Evolutionary conservation across 2,329 filamentous ascomycete genomes (phyloP), one percentile per base, ranked within the genome.

Genomic region (Aspergillus vadensis): DNA sequence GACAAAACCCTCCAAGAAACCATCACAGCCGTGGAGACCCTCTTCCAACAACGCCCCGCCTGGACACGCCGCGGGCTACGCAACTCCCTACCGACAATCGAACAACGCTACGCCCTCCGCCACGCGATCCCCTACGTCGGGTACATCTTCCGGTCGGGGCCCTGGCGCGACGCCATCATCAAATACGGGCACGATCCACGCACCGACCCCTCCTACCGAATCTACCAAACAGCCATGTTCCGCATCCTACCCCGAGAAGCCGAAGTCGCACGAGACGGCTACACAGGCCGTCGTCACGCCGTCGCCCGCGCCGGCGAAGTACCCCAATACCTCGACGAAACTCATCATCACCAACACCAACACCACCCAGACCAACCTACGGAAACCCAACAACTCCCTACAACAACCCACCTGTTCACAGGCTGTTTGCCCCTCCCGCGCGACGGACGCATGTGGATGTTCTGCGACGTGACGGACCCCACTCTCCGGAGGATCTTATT

Each of bases 391-490:
- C 23, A 17, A 15, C 53, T 55, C 7, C 53, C 54, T 50, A 36
- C 60, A 51, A 60, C 64, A 19, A 69, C 73, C 0, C 93, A 98
- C 74, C 80, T 94, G 1, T 98, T 97, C 75, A 91, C 96, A 63
- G 94, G 94, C 50, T 82, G 87, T 61, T 84, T 73, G 0, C 77
- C 83, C 2, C 86, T 94, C 57, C 86, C 86, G 15, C 85, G 86
- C 1, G 92, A 97, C 70, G 92, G 92, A 41, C 95, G 95, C 70
- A 88, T 95, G 53, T 99, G 92, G 90, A 95, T 98, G 80, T 85
- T 96, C 25, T 96, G 92, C 78, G 95, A 99, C 74, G 89, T 98
- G 57, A 89, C 86, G 0, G 94, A 98, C 69, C 91, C 92, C 0
- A 72, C 93, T 1, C 81, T 98, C 1, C 79, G 81, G 0, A 75